Evolutionary conservation across 2,329 filamentous ascomycete genomes (phyloP).

Genomic region (Mollisiaceae sp.): DNA sequence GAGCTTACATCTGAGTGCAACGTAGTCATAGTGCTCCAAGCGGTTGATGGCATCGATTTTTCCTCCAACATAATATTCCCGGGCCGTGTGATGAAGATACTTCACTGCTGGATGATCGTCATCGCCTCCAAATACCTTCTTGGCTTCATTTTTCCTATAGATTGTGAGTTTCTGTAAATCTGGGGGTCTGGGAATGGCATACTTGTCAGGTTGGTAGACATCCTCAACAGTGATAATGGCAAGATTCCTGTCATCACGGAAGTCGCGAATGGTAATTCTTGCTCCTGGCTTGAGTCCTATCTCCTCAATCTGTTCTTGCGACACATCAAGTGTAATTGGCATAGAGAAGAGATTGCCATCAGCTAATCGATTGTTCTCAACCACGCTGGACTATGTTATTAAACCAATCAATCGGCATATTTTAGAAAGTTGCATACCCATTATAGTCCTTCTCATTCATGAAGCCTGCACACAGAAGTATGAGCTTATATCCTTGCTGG

Average conservation of each 20-base stretch:
- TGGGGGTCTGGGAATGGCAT: constrained; percentile 45
- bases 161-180: constrained; percentile 28
- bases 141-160: constrained; percentile 80
- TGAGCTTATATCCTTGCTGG: constrained; percentile 37
- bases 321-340: constrained; percentile 92
- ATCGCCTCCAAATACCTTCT: constrained; percentile 91
- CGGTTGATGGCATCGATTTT: constrained; percentile 96
- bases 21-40: constrained; percentile 98
- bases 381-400: constrained; percentile 67
- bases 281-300: constrained; percentile 78
- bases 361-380: constrained; percentile 83
- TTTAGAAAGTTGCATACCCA: constrained; percentile 61
- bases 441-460: constrained; percentile 98
- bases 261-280: constrained; percentile 88
- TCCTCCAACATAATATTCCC: constrained; percentile 93
- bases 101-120: constrained; percentile 92
- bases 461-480: constrained; percentile 67
- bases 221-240: constrained; percentile 96
- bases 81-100: constrained; percentile 80
- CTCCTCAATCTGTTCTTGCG: constrained; percentile 74
- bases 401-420: constrained; percentile 11
- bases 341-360: constrained; percentile 94
- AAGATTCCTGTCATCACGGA: constrained; percentile 93
- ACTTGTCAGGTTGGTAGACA: constrained; percentile 96
- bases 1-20: constrained; percentile 84